phyloP scores from a whole-genome alignment of 495 filamentous ascomycete genomes.

The Podospora comata region DNA sequence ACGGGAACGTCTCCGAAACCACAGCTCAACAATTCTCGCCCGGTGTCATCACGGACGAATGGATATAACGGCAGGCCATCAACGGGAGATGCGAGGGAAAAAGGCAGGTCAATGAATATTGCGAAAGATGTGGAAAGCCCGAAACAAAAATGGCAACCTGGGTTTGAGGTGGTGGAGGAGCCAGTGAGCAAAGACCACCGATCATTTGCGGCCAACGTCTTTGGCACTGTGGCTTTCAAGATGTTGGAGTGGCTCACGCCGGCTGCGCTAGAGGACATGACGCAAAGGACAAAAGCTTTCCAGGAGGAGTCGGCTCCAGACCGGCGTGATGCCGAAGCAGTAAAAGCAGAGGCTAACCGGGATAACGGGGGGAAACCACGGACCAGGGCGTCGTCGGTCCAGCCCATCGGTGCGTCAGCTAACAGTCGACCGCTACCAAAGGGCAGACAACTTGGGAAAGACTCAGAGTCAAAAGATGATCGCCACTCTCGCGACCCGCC shows the following conservation, averaged over 20 bases:
- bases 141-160: slow-evolving; percentile 13
- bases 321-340: neutral
- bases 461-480: slow-evolving; percentile 13
- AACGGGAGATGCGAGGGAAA: neutral
- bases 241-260: slow-evolving; percentile 79
- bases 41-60: slow-evolving; percentile 13
- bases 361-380: neutral
- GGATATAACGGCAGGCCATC: neutral
- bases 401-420: neutral
- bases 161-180: slow-evolving; percentile 39
- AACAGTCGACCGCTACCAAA: neutral
- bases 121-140: neutral
- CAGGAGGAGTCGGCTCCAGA: slow-evolving; percentile 13
- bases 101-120: neutral
- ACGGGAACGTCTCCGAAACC: slow-evolving; percentile 19
- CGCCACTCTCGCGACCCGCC: slow-evolving; percentile 19
- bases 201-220: slow-evolving; percentile 79
- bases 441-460: slow-evolving; percentile 11
- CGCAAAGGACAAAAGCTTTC: slow-evolving; percentile 27
- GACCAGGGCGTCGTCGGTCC: neutral
- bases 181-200: slow-evolving; percentile 70
- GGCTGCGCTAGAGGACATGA: slow-evolving; percentile 44
- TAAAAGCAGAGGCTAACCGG: slow-evolving; percentile 10
- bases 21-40: neutral
- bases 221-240: slow-evolving; percentile 70